Evolutionary conservation across 2,329 filamentous ascomycete species (phyloP), one percentile per base, ranked within the genome.

Genomic region (Leptoxyphium fumago): DNA sequence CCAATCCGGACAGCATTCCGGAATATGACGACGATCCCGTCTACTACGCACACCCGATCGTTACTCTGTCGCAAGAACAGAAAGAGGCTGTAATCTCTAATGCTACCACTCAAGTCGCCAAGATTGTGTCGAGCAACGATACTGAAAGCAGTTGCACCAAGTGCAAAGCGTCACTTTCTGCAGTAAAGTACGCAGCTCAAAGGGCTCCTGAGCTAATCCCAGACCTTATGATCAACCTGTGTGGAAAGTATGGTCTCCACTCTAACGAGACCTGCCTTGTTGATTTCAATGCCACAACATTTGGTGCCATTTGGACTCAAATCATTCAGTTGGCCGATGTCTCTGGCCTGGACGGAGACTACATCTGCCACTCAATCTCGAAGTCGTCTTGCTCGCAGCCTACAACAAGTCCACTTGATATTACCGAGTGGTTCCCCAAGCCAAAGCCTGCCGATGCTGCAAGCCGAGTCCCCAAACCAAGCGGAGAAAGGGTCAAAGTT

Each of bases 281-380:
- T 17, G 65, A 64, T 38, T 78, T 71, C 46, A 60, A 64, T 1
- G 63, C 65, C 2, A 57, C 61, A 13, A 70, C 61, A 13, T 73
- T 71, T 48, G 74, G 75, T 14, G 68, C 71, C 1, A 64, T 74
- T 44, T 77, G 72, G 73, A 73, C 73, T 4, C 74, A 78, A 50
- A 62, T 78, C 2, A 59, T 78, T 29, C 65, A 69, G 2, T 62
- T 69, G 38, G 73, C 72, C 7, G 66, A 77, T 53, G 63, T 77
- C 8, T 60, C 61, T 15, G 73, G 73, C 8, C 60, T 70, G 2
- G 75, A 78, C 53, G 75, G 74, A 5, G 60, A 67, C 44, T 75
- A 74, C 47, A 76, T 78, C 39, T 78, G 74, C 61, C 67, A 70
- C 48, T 66, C 61, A 13, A 50, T 77, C 5, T 67, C 63, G 43